A percentile compares a stretch with the other conserved stretches of the same genome.
Evolutionary conservation across 2,329 filamentous ascomycete genomes (phyloP).

Genomic region (Stemphylium lycopersici): DNA sequence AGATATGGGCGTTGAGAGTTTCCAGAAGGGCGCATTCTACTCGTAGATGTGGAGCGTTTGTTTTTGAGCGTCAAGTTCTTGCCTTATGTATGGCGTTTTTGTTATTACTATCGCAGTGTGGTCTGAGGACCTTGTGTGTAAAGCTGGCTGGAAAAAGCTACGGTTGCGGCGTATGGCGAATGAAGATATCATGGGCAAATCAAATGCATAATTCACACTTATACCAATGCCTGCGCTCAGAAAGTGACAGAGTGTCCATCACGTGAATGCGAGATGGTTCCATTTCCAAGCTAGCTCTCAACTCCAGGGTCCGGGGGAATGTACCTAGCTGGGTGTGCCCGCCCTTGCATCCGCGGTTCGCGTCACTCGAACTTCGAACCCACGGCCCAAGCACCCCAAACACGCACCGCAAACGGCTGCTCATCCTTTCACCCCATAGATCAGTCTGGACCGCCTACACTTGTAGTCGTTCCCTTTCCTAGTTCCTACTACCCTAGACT

Average conservation of each 20-base stretch:
- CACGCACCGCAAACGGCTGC: background rate
- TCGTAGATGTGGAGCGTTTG: constrained; percentile 52
- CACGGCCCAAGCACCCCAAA: constrained; percentile 3
- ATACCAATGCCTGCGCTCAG: background rate
- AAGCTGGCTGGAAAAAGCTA: constrained; percentile 33
- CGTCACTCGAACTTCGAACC: constrained; percentile 4
- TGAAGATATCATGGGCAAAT: constrained; percentile 18
- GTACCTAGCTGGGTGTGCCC: background rate
- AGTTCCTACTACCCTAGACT: no score
- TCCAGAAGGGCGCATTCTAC: constrained; percentile 73
- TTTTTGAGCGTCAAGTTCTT: constrained; percentile 14
- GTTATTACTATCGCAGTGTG: background rate
- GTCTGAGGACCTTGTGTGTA: constrained; percentile 14
- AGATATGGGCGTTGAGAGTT: constrained; percentile 71
- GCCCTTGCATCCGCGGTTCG: background rate
- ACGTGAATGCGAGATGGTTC: background rate
- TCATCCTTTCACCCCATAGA: background rate
- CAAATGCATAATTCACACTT: background rate
- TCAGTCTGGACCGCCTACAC: background rate
- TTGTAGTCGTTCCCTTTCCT: background rate
- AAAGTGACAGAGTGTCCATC: background rate
- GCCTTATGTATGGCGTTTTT: constrained; percentile 16
- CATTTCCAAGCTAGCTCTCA: background rate
- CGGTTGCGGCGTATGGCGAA: constrained; percentile 18
- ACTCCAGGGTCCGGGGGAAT: background rate